These are phyloP conservation scores for Emergomyces orientalis DNA, from an alignment of 2,329 filamentous ascomycete genomes.

Conservation along the genomic window DNA sequence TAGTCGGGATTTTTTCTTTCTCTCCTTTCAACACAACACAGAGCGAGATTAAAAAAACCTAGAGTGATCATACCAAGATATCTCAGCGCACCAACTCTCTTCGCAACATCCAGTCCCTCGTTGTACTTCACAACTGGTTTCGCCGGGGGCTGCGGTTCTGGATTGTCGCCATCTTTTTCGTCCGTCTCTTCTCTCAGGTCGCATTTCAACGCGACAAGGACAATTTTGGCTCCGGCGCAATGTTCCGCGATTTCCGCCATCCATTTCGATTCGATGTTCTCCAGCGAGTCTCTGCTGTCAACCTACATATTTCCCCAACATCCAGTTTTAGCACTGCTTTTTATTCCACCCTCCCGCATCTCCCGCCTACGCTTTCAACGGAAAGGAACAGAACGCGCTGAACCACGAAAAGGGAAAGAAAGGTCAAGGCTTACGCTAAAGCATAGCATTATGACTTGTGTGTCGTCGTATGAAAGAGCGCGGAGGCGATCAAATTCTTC, in stretches of 20 bases:
- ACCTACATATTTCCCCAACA: slow-evolving; percentile 41
- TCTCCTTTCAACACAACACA: neutral
- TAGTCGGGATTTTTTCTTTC: neutral
- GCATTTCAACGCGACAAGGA: slow-evolving; percentile 92
- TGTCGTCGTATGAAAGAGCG: slow-evolving; percentile 95
- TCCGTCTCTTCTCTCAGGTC: slow-evolving; percentile 76
- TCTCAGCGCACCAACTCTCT: slow-evolving; percentile 81
- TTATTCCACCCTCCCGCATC: neutral
- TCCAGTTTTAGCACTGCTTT: neutral
- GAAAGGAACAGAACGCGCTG: neutral
- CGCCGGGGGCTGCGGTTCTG: slow-evolving; percentile 26
- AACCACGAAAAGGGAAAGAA: neutral
- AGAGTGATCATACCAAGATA: slow-evolving; percentile 59
- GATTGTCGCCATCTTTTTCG: slow-evolving; percentile 44
- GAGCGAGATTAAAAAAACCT: neutral
- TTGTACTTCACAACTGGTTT: slow-evolving; percentile 65
- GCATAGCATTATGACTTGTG: slow-evolving; percentile 97
- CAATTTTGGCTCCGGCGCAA: slow-evolving; percentile 88
- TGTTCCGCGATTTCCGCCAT: slow-evolving; percentile 96
- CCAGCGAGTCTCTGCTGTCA: slow-evolving; percentile 89
- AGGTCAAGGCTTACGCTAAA: slow-evolving; percentile 57
- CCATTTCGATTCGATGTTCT: slow-evolving; percentile 99
- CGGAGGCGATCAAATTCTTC: slow-evolving; percentile 97
- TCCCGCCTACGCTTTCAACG: neutral
- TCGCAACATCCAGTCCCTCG: slow-evolving; percentile 80